Conservation (phyloP, 176 grass and related monocot genomes). For the Paspalum notatum region DNA sequence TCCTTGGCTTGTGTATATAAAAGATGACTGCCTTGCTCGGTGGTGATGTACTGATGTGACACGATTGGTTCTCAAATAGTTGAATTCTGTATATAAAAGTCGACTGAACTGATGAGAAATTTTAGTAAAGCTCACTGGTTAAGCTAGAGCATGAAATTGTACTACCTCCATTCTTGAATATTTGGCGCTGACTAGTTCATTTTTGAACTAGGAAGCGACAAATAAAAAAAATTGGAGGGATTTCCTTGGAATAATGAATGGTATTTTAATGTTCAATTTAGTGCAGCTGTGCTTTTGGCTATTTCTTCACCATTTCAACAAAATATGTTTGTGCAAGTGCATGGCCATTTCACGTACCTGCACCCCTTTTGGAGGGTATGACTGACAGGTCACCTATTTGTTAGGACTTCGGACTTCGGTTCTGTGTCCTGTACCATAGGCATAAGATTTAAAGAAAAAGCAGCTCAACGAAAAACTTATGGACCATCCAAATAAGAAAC, state of each 20-base stretch:
- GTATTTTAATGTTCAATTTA: not conserved
- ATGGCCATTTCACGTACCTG: not conserved
- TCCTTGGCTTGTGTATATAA: conserved; percentile 7
- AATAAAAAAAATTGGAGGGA: too few species aligned
- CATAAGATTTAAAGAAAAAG: conserved; percentile 16
- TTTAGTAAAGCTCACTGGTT: not conserved
- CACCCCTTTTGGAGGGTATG: conserved; percentile 1
- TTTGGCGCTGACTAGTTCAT: too few species aligned
- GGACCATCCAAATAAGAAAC: conserved; percentile 18
- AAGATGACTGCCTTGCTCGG: not conserved
- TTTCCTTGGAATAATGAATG: not conserved
- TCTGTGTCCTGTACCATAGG: not conserved
- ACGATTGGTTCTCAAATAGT: not conserved
- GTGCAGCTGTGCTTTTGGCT: not conserved
- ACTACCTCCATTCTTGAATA: too few species aligned
- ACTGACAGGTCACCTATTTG: not conserved
- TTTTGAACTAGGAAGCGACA: too few species aligned
- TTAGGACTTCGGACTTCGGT: not conserved
- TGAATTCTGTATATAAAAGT: conserved; percentile 1
- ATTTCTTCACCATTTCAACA: not conserved
- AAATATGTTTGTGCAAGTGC: not conserved
- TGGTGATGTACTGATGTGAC: not conserved
- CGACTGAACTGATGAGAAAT: not conserved
- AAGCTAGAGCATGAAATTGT: not conserved
- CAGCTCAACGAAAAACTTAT: not conserved